Evolutionary conservation across 768 basidiomycete genomes (phyloP), one percentile per base, ranked within the genome.

Genomic region (Mycena chlorophos): DNA sequence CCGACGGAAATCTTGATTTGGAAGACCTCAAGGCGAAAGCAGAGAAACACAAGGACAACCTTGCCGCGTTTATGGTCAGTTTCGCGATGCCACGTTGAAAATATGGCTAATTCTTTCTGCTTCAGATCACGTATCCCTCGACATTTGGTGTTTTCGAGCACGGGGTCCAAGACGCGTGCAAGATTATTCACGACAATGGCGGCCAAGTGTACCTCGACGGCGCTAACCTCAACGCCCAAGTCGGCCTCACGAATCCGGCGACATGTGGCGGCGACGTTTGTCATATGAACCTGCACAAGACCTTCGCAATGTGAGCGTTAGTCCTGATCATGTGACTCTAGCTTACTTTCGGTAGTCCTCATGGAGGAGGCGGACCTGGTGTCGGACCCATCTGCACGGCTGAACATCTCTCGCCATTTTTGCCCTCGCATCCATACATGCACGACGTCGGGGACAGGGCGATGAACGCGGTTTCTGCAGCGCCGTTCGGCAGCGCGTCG

Each of bases 181-280:
- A 89, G 65, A 93, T 97, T 66, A 89, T 97, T 29, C 97, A 99
- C 67, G 83, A 93, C 52, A 86, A 91, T 64, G 96, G 96, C 17
- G 97, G 97, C 26, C 95, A 99, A 68, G 96, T 99, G 30, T 99
- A 98, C 74, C 80, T 99, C 51, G 97, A 99, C 68, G 93, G 93
- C 60, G 95, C 95, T 40, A 98, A 98, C 68, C 77, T 97, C 59
- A 96, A 97, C 67, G 94, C 94, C 45, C 91, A 97, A 65, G 85
- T 98, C 57, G 94, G 95, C 23, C 69, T 97, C 55, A 97, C 95
- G 27, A 93, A 94, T 68, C 91, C 91, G 30, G 93, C 91, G 1
- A 87, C 82, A n/a, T 96, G 94, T 65, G 97, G 97, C 45, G 96
- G 94, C 51, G 97, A 99, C 71, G 94, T 99, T 34, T 97, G 94